These are phyloP conservation scores for Peribolospora baueri DNA, from an alignment of 768 basidiomycete genomes.

Conservation along the genomic window DNA sequence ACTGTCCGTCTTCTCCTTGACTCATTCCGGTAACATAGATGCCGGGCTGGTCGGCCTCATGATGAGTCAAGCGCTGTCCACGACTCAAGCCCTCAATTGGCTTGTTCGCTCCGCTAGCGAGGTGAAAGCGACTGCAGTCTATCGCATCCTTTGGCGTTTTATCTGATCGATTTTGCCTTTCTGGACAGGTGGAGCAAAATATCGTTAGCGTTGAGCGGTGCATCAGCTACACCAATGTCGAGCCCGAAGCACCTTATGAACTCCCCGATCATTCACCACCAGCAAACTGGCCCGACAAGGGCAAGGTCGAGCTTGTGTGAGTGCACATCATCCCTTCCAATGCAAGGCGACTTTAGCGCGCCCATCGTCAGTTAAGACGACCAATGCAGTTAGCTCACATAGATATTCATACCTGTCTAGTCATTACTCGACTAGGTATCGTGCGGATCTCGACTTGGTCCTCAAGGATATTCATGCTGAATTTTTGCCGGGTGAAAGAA, in stretches of 20 bases:
- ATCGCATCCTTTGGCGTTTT: conserved; percentile 15
- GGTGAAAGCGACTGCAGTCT: conserved; percentile 29
- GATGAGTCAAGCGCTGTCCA: conserved; percentile 18
- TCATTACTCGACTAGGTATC: conserved; percentile 49
- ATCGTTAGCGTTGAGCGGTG: conserved; percentile 76
- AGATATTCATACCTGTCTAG: conserved; percentile 4
- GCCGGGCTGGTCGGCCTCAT: conserved; percentile 6
- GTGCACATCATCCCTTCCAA: too few species aligned
- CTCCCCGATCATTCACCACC: conserved; percentile 17
- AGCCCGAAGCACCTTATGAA: conserved; percentile 40
- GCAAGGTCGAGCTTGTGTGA: conserved; percentile 39
- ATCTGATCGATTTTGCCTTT: not conserved
- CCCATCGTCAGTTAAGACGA: too few species aligned
- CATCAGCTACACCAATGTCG: conserved; percentile 48
- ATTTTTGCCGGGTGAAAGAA: conserved; percentile 53
- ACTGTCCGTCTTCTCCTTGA: conserved; percentile 10
- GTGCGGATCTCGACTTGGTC: conserved; percentile 53
- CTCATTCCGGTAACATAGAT: conserved; percentile 6
- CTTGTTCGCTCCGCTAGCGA: conserved; percentile 47
- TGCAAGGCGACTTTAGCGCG: too few species aligned
- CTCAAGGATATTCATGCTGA: conserved; percentile 47
- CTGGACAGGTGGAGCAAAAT: conserved; percentile 13
- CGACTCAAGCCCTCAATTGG: conserved; percentile 30
- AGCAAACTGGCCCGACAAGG: conserved; percentile 44
- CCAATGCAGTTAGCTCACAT: too few species aligned